Conservation (phyloP, 768 basidiomycete species). For the Lentinula sp. region DNA sequence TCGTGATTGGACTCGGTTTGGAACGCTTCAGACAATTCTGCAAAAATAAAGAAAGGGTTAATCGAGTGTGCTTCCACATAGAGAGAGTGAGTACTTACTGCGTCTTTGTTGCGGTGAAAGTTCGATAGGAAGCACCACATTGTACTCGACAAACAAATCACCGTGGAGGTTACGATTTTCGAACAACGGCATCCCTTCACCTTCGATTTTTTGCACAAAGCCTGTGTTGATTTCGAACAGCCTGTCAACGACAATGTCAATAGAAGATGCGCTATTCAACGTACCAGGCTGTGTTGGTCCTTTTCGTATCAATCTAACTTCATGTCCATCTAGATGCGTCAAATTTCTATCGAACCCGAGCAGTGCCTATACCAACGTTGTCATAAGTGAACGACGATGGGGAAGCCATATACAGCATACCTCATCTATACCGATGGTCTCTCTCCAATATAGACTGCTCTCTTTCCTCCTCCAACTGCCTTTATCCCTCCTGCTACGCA, state of each 20-base stretch:
- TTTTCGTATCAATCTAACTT: conserved; percentile 59
- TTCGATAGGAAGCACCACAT: conserved; percentile 78
- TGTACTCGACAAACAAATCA: conserved; percentile 90
- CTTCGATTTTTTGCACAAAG: conserved; percentile 78
- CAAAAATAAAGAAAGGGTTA: conserved; percentile 8
- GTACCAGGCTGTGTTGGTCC: conserved; percentile 90
- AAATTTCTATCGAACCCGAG: conserved; percentile 92
- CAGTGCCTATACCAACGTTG: conserved; percentile 57
- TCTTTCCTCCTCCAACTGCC: conserved; percentile 91
- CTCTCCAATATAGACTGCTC: conserved; percentile 84
- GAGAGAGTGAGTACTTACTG: conserved; percentile 49
- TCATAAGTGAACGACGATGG: not conserved
- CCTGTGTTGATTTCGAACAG: conserved; percentile 34
- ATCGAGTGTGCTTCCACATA: not conserved
- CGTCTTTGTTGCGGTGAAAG: conserved; percentile 60
- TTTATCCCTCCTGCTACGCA: conserved; percentile 69
- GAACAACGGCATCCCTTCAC: conserved; percentile 85
- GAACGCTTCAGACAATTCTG: conserved; percentile 56
- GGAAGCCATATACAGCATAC: conserved; percentile 31
- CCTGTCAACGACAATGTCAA: not conserved
- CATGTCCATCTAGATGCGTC: conserved; percentile 87
- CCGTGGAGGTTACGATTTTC: conserved; percentile 53
- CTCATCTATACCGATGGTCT: conserved; percentile 89
- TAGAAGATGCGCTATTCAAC: conserved; percentile 7
- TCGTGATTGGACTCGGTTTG: conserved; percentile 31